Conservation (phyloP, 1,284 basidiomycete species). For the Malassezia pachydermatis region DNA sequence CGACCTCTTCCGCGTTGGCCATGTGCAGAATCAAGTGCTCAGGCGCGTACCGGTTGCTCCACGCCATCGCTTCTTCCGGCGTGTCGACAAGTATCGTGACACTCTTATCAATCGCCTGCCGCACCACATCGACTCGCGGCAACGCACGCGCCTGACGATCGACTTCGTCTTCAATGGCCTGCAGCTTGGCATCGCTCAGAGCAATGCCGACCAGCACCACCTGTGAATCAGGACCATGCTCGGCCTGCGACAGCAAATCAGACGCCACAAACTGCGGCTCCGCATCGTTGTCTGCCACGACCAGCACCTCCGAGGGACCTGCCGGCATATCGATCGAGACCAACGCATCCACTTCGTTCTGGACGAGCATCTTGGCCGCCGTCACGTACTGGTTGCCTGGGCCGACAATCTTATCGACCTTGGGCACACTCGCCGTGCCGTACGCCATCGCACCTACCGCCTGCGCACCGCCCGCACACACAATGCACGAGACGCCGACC, state of each 20-base stretch:
- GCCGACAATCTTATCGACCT: constrained; percentile 96
- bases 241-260: constrained; percentile 86
- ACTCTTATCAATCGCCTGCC: constrained; percentile 81
- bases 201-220: constrained; percentile 79
- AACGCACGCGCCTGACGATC: constrained; percentile 78
- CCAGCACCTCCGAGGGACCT: constrained; percentile 61
- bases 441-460: constrained; percentile 96
- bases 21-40: constrained; percentile 54
- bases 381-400: constrained; percentile 99
- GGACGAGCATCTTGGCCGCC: constrained; percentile 96
- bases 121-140: constrained; percentile 77
- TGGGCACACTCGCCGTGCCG: constrained; percentile 87
- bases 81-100: constrained; percentile 68
- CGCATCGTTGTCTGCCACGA: constrained; percentile 73
- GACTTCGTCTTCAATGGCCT: constrained; percentile 70
- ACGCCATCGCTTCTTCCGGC: constrained; percentile 67
- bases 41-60: constrained; percentile 88
- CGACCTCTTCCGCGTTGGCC: constrained; percentile 25
- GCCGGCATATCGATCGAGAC: constrained; percentile 99
- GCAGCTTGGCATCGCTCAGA: constrained; percentile 59
- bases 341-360: constrained; percentile 93
- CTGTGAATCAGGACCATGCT: constrained; percentile 95
- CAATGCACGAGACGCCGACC: constrained; percentile 48
- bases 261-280: constrained; percentile 87
- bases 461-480: constrained; percentile 72